These are phyloP conservation scores for Coprinopsis cinerea DNA, from an alignment of 768 basidiomycete genomes.

Conservation along the genomic window DNA sequence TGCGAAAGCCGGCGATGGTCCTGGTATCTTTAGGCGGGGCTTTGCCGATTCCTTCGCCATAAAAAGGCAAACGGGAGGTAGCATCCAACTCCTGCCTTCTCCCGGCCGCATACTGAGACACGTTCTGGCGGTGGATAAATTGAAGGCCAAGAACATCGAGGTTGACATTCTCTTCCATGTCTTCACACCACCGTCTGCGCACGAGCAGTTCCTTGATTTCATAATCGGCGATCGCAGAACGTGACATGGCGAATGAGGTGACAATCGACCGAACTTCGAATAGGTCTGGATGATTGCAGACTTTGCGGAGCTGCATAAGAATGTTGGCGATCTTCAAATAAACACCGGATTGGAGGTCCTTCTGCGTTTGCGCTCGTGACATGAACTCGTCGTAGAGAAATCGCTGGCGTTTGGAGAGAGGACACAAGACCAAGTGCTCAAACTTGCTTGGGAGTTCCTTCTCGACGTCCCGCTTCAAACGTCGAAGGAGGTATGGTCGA, in stretches of 20 bases:
- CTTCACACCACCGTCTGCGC: slow-evolving; percentile 62
- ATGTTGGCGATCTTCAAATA: slow-evolving; percentile 91
- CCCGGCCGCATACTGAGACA: slow-evolving; percentile 45
- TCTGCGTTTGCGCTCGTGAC: slow-evolving; percentile 77
- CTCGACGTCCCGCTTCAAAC: slow-evolving; percentile 98
- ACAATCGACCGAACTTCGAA: slow-evolving; percentile 86
- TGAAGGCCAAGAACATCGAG: slow-evolving; percentile 60
- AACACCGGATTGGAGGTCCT: slow-evolving; percentile 77
- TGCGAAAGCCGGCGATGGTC: slow-evolving; percentile 66
- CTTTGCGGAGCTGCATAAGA: slow-evolving; percentile 97
- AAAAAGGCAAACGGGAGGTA: slow-evolving; percentile 46
- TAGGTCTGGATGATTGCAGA: slow-evolving; percentile 90
- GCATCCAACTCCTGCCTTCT: slow-evolving; percentile 56
- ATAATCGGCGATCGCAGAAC: slow-evolving; percentile 71
- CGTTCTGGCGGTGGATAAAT: slow-evolving; percentile 53
- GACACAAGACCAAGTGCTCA: slow-evolving; percentile 85
- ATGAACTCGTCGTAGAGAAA: slow-evolving; percentile 96
- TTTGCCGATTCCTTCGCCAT: slow-evolving; percentile 49
- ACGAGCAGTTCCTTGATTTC: slow-evolving; percentile 86
- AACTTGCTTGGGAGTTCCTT: slow-evolving; percentile 91
- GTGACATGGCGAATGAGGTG: slow-evolving; percentile 69
- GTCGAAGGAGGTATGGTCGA: slow-evolving; percentile 91
- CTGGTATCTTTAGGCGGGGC: slow-evolving; percentile 70
- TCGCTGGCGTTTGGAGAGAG: slow-evolving; percentile 87
- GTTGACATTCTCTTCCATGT: slow-evolving; percentile 47